Evolutionary conservation across 148 eudicot species (phyloP).

Genomic region (Silene conica): DNA sequence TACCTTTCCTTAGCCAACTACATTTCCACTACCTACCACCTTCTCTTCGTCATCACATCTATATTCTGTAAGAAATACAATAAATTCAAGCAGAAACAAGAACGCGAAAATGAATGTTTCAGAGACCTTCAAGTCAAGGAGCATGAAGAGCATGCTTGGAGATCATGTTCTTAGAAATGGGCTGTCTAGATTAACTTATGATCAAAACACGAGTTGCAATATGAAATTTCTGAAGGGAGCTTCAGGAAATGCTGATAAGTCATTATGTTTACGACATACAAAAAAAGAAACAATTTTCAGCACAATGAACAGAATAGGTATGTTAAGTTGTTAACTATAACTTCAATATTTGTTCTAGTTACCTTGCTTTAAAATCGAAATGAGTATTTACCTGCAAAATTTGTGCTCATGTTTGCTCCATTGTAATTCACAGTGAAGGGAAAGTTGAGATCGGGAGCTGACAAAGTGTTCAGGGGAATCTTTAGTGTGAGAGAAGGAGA

Average conservation of each 20-base stretch:
- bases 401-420: neutral
- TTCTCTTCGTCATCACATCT: neutral
- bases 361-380: neutral
- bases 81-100: neutral
- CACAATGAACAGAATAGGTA: slow-evolving; percentile 21
- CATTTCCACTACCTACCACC: neutral
- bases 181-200: neutral
- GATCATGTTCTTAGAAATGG: slow-evolving; percentile 19
- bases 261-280: neutral
- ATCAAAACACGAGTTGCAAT: neutral
- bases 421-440: slow-evolving; percentile 14
- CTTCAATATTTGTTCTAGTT: neutral
- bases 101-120: slow-evolving; percentile 22
- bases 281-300: slow-evolving; percentile 2
- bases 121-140: slow-evolving; percentile 19
- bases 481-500: slow-evolving; percentile 27
- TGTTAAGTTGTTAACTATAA: neutral
- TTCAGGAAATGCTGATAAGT: slow-evolving; percentile 7
- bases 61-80: neutral
- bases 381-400: neutral
- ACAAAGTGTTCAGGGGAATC: slow-evolving; percentile 19
- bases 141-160: slow-evolving; percentile 25
- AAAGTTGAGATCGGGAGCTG: slow-evolving; percentile 26
- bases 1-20: slow-evolving; percentile 11
- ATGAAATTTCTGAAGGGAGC: slow-evolving; percentile 9